These are phyloP conservation scores for Pyrenophora graminea DNA, from an alignment of 2,329 filamentous ascomycete genomes.

Conservation along the genomic window DNA sequence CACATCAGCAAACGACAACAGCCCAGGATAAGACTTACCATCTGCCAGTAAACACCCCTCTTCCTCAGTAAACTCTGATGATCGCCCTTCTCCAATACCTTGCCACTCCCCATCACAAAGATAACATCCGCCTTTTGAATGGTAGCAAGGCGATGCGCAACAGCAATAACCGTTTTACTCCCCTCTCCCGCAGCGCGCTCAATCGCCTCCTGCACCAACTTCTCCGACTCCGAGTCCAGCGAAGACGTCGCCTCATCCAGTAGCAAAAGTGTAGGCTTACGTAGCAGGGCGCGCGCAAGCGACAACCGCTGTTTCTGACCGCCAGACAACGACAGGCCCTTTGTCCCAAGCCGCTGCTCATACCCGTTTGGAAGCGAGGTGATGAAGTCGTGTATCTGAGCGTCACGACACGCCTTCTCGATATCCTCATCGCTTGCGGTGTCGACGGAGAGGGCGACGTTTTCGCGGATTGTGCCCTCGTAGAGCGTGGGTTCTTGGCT, in stretches of 20 bases:
- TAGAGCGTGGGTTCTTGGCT: conserved; percentile 54
- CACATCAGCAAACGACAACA: no score
- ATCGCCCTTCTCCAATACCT: conserved; percentile 40
- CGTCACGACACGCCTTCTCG: conserved; percentile 39
- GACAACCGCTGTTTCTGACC: conserved; percentile 45
- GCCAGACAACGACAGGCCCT: conserved; percentile 41
- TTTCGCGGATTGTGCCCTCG: conserved; percentile 50
- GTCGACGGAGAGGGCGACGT: conserved; percentile 44
- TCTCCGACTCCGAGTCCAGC: conserved; percentile 43
- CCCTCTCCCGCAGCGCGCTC: conserved; percentile 37
- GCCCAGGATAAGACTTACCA: conserved; percentile 26
- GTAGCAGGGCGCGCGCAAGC: conserved; percentile 41
- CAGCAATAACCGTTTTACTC: conserved; percentile 37
- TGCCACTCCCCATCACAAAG: conserved; percentile 42
- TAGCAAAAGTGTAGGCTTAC: conserved; percentile 37
- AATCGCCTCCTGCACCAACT: conserved; percentile 42
- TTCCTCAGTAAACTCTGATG: conserved; percentile 37
- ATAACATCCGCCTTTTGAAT: conserved; percentile 47
- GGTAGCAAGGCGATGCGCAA: conserved; percentile 46
- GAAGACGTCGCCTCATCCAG: conserved; percentile 44
- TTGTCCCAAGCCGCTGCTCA: conserved; percentile 41
- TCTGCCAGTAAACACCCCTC: conserved; percentile 43
- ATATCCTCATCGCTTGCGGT: conserved; percentile 35
- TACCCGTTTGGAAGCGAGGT: conserved; percentile 42
- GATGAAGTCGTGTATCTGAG: conserved; percentile 49